Conservation (phyloP, 257 asterid species). For the Lantana camara region DNA sequence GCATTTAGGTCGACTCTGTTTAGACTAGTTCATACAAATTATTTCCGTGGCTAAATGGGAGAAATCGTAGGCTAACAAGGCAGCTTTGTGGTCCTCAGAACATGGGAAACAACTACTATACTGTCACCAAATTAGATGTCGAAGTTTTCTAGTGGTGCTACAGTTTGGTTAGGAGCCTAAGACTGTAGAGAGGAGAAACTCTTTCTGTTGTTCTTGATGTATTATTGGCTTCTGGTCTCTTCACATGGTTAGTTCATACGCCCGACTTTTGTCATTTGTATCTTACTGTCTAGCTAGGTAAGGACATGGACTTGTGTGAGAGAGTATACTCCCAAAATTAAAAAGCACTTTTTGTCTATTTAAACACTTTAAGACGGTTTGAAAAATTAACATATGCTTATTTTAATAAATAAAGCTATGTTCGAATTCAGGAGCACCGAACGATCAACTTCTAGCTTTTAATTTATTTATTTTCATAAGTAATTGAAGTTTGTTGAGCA, state of each 20-base stretch:
- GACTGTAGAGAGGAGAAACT: constrained; percentile 8
- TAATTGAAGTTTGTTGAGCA: too few relatives aligned
- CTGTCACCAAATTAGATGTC: background rate
- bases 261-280: constrained; percentile 21
- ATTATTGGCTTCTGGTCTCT: constrained; percentile 24
- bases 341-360: too few relatives aligned
- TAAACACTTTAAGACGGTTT: too few relatives aligned
- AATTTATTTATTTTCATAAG: too few relatives aligned
- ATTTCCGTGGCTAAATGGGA: too few relatives aligned
- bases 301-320: constrained; percentile 11
- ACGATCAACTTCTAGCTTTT: too few relatives aligned
- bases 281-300: constrained; percentile 17
- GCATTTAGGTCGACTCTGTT: background rate
- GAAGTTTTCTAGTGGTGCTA: constrained; percentile 23
- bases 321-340: too few relatives aligned
- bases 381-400: too few relatives aligned
- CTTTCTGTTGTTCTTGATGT: constrained; percentile 14
- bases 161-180: constrained; percentile 13
- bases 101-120: constrained; percentile 14
- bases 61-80: background rate
- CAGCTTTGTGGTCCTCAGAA: constrained; percentile 22
- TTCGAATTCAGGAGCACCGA: too few relatives aligned
- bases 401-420: too few relatives aligned
- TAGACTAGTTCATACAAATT: constrained; percentile 17
- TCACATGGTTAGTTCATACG: constrained; percentile 31